Base-by-base conservation (phyloP, 2,329 filamentous ascomycete genomes). In the Phialocephala sp. region DNA sequence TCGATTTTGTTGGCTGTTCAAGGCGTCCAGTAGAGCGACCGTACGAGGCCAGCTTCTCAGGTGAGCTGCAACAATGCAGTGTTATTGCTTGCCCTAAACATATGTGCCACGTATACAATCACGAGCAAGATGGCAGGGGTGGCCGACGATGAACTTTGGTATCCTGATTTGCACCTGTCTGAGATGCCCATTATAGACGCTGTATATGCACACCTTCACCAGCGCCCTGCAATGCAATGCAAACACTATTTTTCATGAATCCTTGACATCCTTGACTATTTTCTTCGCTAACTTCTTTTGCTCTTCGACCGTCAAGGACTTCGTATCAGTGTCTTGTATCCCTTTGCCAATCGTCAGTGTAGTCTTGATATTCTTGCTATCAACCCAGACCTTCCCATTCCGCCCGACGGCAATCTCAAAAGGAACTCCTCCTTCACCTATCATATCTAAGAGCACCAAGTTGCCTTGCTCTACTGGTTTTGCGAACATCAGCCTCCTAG, bases 381-480 rank as follows among this genome's bases (percentile, higher is more conserved):
- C 89, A 15, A 98, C 91, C 93, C 95, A 98, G 24, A 98, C 86
- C 77, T 88, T 90, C 47, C 95, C 95, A 78, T 99, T 99, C 74
- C 93, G 87, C 20, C 95, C 95, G 9, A 97, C 91, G 0, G 94
- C 94, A 66, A 96, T 91, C 82, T 99, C 95, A 77, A 98, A 99
- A 22, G 91, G 89, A 15, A 97, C 79, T 62, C 92, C 94, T 65
- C 89, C 89, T 2, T 76, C 78, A 2, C 90, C 94, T 15, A 98
- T 80, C 75, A 93, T 91, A 69, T 97, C 92, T 64, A 98, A 79
- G 32, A 97, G 84, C 3, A 88, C 85, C 8, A 97, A 78, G 24
- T 86, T 86, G 18, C 89, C 90, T 60, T 86, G 83, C 60, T 87
- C 84, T 15, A 82, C 82, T 50, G 85, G 84, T 72, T 85, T 86